Conservation (phyloP, 257 asterid species). For the Fraxinus quadrangulata region DNA sequence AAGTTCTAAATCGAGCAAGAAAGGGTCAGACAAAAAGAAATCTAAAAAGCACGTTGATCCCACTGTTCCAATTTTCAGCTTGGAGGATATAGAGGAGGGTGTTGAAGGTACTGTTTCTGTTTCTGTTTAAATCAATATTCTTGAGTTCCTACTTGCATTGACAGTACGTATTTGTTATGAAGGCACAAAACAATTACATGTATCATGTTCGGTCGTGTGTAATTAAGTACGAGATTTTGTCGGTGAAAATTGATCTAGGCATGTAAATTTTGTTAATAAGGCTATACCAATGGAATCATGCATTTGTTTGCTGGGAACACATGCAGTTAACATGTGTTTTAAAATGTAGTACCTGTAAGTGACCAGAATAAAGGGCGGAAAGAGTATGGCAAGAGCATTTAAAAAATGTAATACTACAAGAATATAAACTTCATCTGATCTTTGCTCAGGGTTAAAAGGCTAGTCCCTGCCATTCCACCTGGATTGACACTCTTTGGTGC, state of each 20-base stretch:
- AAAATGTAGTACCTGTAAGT: not conserved
- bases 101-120: constrained; percentile 73
- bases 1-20: constrained; percentile 72
- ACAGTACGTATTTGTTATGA: not conserved
- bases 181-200: not conserved
- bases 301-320: not conserved
- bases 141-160: not conserved
- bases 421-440: not conserved
- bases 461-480: not conserved
- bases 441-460: not conserved
- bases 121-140: constrained; percentile 25
- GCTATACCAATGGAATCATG: not conserved
- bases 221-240: not conserved
- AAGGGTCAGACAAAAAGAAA: constrained; percentile 90
- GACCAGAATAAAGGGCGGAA: not conserved
- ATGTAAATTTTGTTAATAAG: not conserved
- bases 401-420: not conserved
- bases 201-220: not conserved
- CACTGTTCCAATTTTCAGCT: constrained; percentile 88
- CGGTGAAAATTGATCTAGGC: not conserved
- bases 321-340: not conserved
- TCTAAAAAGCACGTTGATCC: constrained; percentile 89
- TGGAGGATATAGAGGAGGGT: constrained; percentile 98
- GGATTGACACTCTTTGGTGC: not conserved
- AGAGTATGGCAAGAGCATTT: not conserved